Percentiles rank a stretch among this genome's conserved stretches.
phyloP scores from a whole-genome alignment of 2,329 filamentous ascomycete species.

The Diaporthe longicolla region DNA sequence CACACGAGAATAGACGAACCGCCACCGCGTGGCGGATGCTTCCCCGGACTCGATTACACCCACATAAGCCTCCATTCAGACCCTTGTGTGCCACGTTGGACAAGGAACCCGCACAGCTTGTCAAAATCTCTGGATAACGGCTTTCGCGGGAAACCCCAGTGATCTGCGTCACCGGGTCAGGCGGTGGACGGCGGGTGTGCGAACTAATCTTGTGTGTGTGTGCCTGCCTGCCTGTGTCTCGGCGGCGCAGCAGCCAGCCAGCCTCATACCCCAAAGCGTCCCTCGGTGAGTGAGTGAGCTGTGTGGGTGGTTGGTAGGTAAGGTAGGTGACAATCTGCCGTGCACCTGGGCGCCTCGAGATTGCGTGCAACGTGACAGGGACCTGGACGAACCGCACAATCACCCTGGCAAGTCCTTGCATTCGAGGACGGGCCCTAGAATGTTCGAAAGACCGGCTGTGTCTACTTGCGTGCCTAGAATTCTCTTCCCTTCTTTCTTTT shows the following conservation, averaged over 20 bases:
- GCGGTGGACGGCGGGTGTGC: background rate
- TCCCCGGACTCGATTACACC: background rate
- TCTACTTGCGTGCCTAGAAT: background rate
- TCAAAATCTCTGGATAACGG: background rate
- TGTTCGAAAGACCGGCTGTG: background rate
- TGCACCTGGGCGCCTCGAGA: background rate
- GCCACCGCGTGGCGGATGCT: background rate
- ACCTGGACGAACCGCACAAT: background rate
- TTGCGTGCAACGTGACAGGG: background rate
- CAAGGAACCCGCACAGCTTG: background rate
- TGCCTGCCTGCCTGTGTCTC: background rate
- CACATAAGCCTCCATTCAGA: background rate
- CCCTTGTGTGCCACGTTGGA: slow-evolving; percentile 10
- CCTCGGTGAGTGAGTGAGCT: background rate
- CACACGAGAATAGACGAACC: background rate
- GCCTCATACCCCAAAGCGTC: background rate
- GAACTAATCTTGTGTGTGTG: background rate
- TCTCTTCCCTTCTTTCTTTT: background rate
- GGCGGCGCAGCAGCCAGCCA: background rate
- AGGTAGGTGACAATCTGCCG: background rate
- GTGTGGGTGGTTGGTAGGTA: no score
- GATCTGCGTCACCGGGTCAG: background rate
- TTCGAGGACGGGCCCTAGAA: background rate
- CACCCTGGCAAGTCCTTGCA: background rate
- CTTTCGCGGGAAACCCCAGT: background rate